These are phyloP conservation scores for Fusarium veterinarium DNA, from an alignment of 2,329 filamentous ascomycete genomes.

Conservation along the genomic window DNA sequence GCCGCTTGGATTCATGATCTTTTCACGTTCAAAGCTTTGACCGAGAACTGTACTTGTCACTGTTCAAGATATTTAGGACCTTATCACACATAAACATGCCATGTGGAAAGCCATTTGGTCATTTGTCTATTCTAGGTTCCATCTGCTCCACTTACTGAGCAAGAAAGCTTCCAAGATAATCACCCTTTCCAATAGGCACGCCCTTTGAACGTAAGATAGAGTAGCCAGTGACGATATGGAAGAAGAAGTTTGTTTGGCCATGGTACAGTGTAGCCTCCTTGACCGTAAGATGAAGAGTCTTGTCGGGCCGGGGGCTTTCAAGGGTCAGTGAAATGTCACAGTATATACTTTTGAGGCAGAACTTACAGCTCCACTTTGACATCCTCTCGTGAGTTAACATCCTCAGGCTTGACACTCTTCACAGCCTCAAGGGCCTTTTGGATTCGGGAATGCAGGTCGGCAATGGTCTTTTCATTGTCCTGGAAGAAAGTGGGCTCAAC, in stretches of 20 bases:
- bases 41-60: rapidly evolving
- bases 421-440: not conserved
- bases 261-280: not conserved
- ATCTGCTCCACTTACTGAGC: not conserved
- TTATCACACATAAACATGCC: rapidly evolving
- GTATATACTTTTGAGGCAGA: rapidly evolving
- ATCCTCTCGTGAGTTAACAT: not conserved
- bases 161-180: conserved; percentile 1
- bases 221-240: conserved; percentile 1
- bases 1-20: rapidly evolving
- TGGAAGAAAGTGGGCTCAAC: conserved; percentile 20
- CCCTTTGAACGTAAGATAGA: not conserved
- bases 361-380: not conserved
- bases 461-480: conserved; percentile 14
- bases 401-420: not conserved
- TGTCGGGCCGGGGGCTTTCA: not conserved
- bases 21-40: not conserved
- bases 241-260: conserved; percentile 1
- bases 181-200: not conserved
- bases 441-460: not conserved
- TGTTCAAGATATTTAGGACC: not conserved
- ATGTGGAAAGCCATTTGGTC: rapidly evolving
- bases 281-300: not conserved
- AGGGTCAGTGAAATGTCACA: not conserved
- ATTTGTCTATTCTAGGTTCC: not conserved